phyloP scores from a whole-genome alignment of 345 rosid species.

The Nephelium lappaceum region DNA sequence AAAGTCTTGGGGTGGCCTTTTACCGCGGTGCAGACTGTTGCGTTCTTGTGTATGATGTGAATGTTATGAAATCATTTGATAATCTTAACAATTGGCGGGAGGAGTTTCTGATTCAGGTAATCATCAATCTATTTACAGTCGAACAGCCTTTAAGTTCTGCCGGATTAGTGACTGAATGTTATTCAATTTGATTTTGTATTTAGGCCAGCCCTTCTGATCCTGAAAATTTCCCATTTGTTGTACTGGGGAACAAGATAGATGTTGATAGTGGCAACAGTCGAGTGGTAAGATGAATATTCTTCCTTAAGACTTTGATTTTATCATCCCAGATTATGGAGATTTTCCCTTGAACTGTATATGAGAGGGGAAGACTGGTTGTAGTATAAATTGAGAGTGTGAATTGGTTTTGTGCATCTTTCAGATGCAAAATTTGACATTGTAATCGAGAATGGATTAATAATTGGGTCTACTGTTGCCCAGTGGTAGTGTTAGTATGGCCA shows the following conservation, averaged over 20 bases:
- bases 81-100: slow-evolving; percentile 91
- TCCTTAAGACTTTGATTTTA: background rate
- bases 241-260: slow-evolving; percentile 86
- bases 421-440: background rate
- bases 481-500: too few species aligned
- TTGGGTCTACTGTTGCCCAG: too few species aligned
- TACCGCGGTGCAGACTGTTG: slow-evolving; percentile 92
- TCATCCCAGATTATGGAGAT: background rate
- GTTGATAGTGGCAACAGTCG: slow-evolving; percentile 85
- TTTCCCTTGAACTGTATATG: background rate
- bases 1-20: slow-evolving; percentile 87
- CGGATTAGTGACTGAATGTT: background rate
- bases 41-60: slow-evolving; percentile 86
- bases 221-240: slow-evolving; percentile 84
- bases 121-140: background rate
- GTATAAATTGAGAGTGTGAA: background rate
- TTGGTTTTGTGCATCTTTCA: background rate
- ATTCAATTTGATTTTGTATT: background rate
- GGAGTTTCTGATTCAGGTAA: slow-evolving; percentile 87
- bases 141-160: background rate
- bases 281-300: slow-evolving; percentile 60
- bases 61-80: slow-evolving; percentile 84
- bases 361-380: background rate
- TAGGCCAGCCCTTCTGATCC: slow-evolving; percentile 93
- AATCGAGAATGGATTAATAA: background rate